Evolutionary conservation across 345 rosid species (phyloP), one percentile per base, ranked within the genome.

Genomic region (Rubroshorea leprosula): DNA sequence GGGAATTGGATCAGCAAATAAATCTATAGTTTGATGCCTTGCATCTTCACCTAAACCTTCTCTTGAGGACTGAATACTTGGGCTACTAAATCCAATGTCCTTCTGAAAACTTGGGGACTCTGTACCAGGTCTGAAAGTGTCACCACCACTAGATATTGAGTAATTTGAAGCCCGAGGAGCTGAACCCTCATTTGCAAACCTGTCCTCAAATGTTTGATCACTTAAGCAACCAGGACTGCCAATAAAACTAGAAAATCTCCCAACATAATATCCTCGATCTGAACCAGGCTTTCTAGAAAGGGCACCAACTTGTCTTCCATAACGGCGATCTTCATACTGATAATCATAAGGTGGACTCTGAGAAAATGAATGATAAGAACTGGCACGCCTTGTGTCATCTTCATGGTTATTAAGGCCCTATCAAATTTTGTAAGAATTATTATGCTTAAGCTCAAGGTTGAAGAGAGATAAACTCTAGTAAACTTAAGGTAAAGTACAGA

Each of bases 341-440:
- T 82, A 75, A 73, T 93, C 96, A 58, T 93, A 93, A 71, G 99
- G 99, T 62, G 96, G 97, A 80, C 99, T 93, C 61, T 89, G 96
- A 45, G 99, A 93, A 78, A 73, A 93, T 44, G 99, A 93, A 75
- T 93, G 99, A 77, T 93, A 89, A 21, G 99, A 93, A 72, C 86
- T 83, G 68, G 99, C 94, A 54, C 99, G 90, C 72, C 86, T 81
- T 46, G 77, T 79, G 63, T 79, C 73, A 41, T 72, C 91, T 72
- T 76, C 89, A 67, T 57, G 75, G 62, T 78, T 78, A 74, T 81
- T 71, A 46, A 51, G 57, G 67, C 75, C 77, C 98, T 92, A 89
- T 52, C 76, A 70, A 67, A 67, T 51, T 35, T 49, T 59, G 56
- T 19, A 41, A 61, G n/a, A 24, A 13, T 23, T 47, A 64, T 68